Conservation (phyloP, 108 stramenopile species). For the Cyclotella atomus region DNA sequence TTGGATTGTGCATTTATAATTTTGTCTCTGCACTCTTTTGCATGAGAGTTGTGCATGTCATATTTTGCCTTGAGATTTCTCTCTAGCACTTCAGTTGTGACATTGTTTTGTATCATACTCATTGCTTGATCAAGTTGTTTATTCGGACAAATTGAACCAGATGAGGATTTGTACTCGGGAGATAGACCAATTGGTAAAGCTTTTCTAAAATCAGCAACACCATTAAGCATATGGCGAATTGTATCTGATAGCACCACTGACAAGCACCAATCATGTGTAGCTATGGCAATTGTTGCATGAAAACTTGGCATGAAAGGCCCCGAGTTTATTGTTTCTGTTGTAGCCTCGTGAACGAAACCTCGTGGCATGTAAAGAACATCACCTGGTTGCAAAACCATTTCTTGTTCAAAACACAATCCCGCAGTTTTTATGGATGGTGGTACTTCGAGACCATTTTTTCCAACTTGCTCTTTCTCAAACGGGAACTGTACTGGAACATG, state of each 20-base stretch:
- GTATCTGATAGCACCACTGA: conserved; percentile 53
- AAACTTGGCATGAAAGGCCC: conserved; percentile 54
- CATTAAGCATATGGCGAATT: conserved; percentile 36
- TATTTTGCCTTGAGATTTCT: conserved; percentile 30
- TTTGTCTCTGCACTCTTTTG: conserved; percentile 17
- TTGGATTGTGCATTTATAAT: conserved; percentile 5
- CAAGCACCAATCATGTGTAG: conserved; percentile 90
- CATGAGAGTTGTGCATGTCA: conserved; percentile 31
- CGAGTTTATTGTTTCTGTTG: conserved; percentile 26
- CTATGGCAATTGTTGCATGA: conserved; percentile 80
- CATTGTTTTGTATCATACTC: conserved; percentile 17
- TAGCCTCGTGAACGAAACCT: conserved; percentile 86
- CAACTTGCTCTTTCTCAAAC: conserved; percentile 85
- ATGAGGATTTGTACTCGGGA: conserved; percentile 19
- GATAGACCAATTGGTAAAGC: conserved; percentile 51
- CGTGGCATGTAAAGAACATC: conserved; percentile 90
- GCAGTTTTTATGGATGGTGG: conserved; percentile 56
- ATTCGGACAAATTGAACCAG: conserved; percentile 24
- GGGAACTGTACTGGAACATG: conserved; percentile 72
- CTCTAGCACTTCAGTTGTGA: conserved; percentile 23
- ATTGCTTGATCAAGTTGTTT: conserved; percentile 24
- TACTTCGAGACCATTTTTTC: conserved; percentile 72
- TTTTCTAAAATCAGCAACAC: conserved; percentile 47
- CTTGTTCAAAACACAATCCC: conserved; percentile 43
- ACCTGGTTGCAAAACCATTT: conserved; percentile 57